Evolutionary conservation across 805 yeast species (phyloP), one percentile per base, ranked within the genome.

Genomic region (Blastobotrys chiropterorum): DNA sequence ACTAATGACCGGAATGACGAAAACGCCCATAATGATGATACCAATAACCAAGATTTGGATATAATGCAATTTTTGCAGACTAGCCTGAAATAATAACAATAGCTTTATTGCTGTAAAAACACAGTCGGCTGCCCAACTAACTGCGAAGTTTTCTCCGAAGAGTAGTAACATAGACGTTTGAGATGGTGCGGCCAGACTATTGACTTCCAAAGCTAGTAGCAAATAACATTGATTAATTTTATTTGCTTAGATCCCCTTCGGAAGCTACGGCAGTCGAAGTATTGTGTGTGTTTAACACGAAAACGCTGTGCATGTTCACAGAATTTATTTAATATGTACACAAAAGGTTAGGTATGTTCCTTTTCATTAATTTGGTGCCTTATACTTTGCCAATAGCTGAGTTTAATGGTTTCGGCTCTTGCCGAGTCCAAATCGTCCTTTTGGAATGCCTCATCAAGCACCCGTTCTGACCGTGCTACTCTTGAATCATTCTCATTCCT

Each of bases 341-440:
- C n/a, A 8, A 20, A 20, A 15, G 19, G 21, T 15, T 40, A 26
- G 34, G 21, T 11, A 14, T 42, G 13, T 3, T 42, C 34, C 8
- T 15, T 11, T 34, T 89, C 66, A 31, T 79, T 81, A 44, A 90
- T 76, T 3, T 88, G 89, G 41, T 77, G 77, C 47, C 80, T 80
- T 34, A 92, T 80, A 63, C 86, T 90, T 47, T 75, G 74, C 95
- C 96, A 90, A 65, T 90, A 92, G 65, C 86, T 86, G 56, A 92
- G 70, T 56, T 78, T 79, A 20, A 89, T 79, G 0, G 95, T 83
- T 54, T 81, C 82, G 50, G 76, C 68, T 48, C 85, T 81, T 13
- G 92, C 85, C 0, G 67, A 61, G 8, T 80, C 79, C 72, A 81
- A 80, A 46, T 83, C 75, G n/a, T 72, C 53, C 1, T 61, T 26